Conservation (phyloP, 2,329 filamentous ascomycete genomes). For the Hypoxylon sp. region DNA sequence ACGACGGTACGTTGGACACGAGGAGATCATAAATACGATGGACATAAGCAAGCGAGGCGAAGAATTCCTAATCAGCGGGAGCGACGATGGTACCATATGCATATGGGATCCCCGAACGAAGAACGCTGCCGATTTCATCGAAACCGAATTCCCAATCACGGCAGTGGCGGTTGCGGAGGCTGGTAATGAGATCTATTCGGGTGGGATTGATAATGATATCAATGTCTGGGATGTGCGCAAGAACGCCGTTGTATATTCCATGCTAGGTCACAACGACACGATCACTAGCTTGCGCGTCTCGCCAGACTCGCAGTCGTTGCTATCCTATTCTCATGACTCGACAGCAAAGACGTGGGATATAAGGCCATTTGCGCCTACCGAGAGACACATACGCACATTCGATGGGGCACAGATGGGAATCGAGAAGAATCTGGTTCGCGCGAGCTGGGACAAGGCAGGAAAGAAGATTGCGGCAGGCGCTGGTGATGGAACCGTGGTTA, state of each 20-base stretch:
- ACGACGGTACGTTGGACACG: conserved; percentile 89
- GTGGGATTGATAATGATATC: conserved; percentile 96
- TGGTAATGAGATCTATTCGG: conserved; percentile 93
- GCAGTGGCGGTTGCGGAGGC: conserved; percentile 91
- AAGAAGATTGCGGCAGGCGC: conserved; percentile 89
- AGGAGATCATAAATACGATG: conserved; percentile 93
- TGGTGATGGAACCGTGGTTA: conserved; percentile 87
- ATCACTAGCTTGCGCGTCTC: conserved; percentile 91
- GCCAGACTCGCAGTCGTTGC: conserved; percentile 86
- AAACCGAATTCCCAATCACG: conserved; percentile 92
- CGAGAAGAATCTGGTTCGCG: conserved; percentile 90
- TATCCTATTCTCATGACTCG: conserved; percentile 93
- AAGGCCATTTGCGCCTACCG: conserved; percentile 88
- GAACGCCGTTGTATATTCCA: conserved; percentile 84
- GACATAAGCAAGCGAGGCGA: conserved; percentile 90
- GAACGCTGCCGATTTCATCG: conserved; percentile 84
- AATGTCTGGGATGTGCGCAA: conserved; percentile 97
- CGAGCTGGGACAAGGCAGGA: conserved; percentile 88
- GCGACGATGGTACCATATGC: conserved; percentile 91
- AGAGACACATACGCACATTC: conserved; percentile 85
- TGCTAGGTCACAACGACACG: conserved; percentile 91
- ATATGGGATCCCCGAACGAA: conserved; percentile 97
- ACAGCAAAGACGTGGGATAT: conserved; percentile 97
- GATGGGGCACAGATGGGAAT: conserved; percentile 88
- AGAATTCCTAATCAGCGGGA: conserved; percentile 88